Evolutionary conservation across 768 basidiomycete genomes (phyloP), one percentile per base, ranked within the genome.

Genomic region (Tylopilus sp.): DNA sequence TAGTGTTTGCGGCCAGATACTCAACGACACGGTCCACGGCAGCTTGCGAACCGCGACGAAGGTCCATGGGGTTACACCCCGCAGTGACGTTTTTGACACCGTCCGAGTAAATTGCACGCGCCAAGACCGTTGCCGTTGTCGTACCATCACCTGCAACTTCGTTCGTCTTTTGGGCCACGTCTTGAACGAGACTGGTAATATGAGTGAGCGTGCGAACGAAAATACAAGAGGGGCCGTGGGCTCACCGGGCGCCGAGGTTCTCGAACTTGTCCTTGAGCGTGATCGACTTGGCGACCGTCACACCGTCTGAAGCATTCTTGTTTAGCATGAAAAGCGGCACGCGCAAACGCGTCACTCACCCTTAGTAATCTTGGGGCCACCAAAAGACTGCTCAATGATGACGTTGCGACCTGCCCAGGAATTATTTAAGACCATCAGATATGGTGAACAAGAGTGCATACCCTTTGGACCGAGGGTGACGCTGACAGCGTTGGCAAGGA

Each of bases 381-480:
- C 26, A 26, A 26, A 26, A 9, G 26, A 26, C 2, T 26, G 26
- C 9, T 26, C 26, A 9, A 26, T 26, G 26, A 26, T 98, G 67
- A 98, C 95, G 71, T 97, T 99, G 66, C 95, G 83, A 60, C 93
- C 92, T 91, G 11, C 2, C 42, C 26, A 22, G 23, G 52, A 30
- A 33, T 66, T 47, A 63, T 56, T 53, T 54, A 49, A 41, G 25
- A 10, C 7, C 15, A 9, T 6, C 1, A 18, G 12, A 28, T 10
- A 18, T 10, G 13, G 4, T 23, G 1, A 17, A 13, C 31, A 15
- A 36, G 9, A 1, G 2, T 1, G 11, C 50, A 15, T 13, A 51
- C 92, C 94, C 75, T 99, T 98, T 28, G 95, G 95, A 52, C 95
- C 95, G 22, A 98, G 82, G 38, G 95, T 99, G 44, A 97, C 93